Percentiles rank a stretch among this genome's conserved stretches.
Evolutionary conservation across 208 protist genomes (phyloP).

Genomic region (Phytomonas serpens): DNA sequence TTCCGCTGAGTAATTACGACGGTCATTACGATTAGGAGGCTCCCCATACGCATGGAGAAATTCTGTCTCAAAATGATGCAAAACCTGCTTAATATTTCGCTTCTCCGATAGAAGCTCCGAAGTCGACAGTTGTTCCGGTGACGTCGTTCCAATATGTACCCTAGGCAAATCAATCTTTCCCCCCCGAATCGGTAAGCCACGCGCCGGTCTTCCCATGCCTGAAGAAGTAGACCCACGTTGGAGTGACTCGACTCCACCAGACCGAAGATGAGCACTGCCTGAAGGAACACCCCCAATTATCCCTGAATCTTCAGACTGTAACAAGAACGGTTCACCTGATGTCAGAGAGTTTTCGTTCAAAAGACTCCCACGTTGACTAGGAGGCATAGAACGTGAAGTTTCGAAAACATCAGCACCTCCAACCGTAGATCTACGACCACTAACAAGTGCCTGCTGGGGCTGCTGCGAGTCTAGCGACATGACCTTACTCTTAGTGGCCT

Average conservation of each 20-base stretch:
- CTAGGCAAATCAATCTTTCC: slow-evolving; percentile 9
- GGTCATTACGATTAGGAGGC: slow-evolving; percentile 48
- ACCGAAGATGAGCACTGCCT: not conserved
- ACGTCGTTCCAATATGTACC: slow-evolving; percentile 33
- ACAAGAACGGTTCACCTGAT: not conserved
- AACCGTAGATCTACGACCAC: not conserved
- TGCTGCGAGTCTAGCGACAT: slow-evolving; percentile 25
- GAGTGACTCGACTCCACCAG: not conserved
- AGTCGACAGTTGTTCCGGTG: slow-evolving; percentile 38
- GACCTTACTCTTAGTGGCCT: slow-evolving; percentile 54
- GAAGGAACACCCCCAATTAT: not conserved
- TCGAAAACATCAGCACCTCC: not conserved
- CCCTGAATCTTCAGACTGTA: not conserved
- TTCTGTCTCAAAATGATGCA: slow-evolving; percentile 73
- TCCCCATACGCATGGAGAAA: slow-evolving; percentile 53
- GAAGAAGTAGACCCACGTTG: not conserved
- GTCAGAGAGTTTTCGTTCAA: not conserved
- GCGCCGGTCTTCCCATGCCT: not conserved
- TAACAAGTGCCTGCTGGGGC: slow-evolving; percentile 2
- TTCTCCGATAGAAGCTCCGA: slow-evolving; percentile 60
- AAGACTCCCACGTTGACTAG: not conserved
- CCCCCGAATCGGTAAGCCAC: not conserved
- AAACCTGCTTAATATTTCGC: slow-evolving; percentile 61
- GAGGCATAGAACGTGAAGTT: not conserved
- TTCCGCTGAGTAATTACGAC: slow-evolving; percentile 37